Conservation (phyloP, 805 yeast species). For the Teunomyces pallodes region DNA sequence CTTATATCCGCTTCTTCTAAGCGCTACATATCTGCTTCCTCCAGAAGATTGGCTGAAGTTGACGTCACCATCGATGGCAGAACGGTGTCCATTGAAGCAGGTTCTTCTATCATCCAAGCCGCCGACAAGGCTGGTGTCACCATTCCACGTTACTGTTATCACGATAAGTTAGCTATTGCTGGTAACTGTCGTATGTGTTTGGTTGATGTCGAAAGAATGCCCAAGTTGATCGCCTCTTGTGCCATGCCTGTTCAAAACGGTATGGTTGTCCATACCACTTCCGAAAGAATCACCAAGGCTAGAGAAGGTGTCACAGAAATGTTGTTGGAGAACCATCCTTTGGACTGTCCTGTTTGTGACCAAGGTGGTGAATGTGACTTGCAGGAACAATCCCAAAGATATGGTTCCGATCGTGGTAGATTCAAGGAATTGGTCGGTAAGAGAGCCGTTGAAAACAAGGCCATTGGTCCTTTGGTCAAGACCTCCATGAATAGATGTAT, state of each 20-base stretch:
- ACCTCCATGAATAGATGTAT: conserved; percentile 92
- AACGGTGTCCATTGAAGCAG: conserved; percentile 76
- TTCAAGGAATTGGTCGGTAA: conserved; percentile 79
- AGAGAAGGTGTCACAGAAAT: conserved; percentile 91
- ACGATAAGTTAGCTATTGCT: conserved; percentile 85
- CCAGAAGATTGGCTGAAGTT: conserved; percentile 50
- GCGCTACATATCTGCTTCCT: conserved; percentile 33
- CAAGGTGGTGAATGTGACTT: conserved; percentile 95
- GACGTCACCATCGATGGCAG: conserved; percentile 64
- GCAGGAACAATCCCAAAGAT: conserved; percentile 81
- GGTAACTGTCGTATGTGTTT: conserved; percentile 94
- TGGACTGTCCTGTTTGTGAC: conserved; percentile 91
- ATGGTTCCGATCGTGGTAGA: conserved; percentile 85
- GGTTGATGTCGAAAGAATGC: conserved; percentile 86
- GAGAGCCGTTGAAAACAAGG: conserved; percentile 88
- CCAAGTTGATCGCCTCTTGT: conserved; percentile 86
- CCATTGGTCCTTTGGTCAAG: conserved; percentile 84
- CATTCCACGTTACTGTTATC: conserved; percentile 88
- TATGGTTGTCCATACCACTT: conserved; percentile 79
- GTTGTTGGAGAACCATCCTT: conserved; percentile 83
- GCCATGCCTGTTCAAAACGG: conserved; percentile 91
- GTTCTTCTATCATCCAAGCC: conserved; percentile 86
- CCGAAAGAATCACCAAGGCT: conserved; percentile 75
- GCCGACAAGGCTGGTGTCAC: conserved; percentile 88
- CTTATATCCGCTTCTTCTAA: conserved; percentile 9